Evolutionary conservation across 2,329 filamentous ascomycete genomes (phyloP), one percentile per base, ranked within the genome.

Genomic region (Aspergillus sp.): DNA sequence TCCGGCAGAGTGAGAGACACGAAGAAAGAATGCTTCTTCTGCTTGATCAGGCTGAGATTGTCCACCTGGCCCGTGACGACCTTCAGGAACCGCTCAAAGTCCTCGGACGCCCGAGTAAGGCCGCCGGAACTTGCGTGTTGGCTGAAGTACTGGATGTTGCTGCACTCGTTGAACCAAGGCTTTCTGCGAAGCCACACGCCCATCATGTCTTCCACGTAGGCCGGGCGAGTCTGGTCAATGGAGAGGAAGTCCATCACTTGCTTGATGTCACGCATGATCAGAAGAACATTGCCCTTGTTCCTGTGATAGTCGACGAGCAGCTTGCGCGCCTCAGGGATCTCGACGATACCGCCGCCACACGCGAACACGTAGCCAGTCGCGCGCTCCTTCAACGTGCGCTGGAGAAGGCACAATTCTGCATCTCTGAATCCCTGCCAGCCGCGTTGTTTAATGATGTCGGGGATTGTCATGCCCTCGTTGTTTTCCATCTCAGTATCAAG

Each of bases 121-220:
- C 77, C 76, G 13, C 72, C 71, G 19, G 78, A 71, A 36, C 78
- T 78, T 2, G 81, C 76, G 43, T 77, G 85, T 47, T 91, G 90
- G 70, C 89, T 96, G 76, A 93, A 89, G 76, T 96, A 97, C 62
- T 95, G 86, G 63, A 91, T 88, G 68, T 96, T 99, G 77, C 92
- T 97, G 78, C 94, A 97, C 69, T 93, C 85, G 52, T 89, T 81
- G 72, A 91, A 97, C 86, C 90, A 96, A 3, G 87, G 88, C 70
- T 91, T 94, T 34, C 94, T 86, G 49, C 93, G 87, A 52, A 90
- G 77, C 80, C 96, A 99, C 2, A 99, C 93, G 9, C 85, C 86
- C 75, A 91, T 88, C 77, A 97, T 96, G 64, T 97, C 88, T 61
- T 94, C 91, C 4, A 91, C 87, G 67, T 96, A 97, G 7, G 93